Percentiles rank a stretch among this genome's conserved stretches.
Conservation (phyloP, 257 asterid species). For the Scutellaria baicalensis region DNA sequence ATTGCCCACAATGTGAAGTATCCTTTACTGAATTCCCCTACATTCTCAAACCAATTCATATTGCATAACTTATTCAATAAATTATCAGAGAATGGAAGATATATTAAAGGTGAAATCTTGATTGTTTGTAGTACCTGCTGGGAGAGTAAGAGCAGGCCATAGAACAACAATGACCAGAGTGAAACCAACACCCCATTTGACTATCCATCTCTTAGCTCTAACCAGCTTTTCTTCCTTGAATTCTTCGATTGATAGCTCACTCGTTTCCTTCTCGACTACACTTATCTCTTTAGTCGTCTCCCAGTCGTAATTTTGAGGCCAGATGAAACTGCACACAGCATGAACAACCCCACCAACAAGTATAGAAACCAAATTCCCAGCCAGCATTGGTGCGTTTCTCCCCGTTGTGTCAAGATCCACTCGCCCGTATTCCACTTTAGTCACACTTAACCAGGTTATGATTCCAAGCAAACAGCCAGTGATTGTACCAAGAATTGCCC, state of each 20-base stretch:
- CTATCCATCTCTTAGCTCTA: conserved; percentile 64
- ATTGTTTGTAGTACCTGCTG: conserved; percentile 42
- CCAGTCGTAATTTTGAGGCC: conserved; percentile 90
- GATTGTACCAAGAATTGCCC: conserved; percentile 68
- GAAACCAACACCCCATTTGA: conserved; percentile 87
- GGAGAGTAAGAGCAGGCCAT: conserved; percentile 90
- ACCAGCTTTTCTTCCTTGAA: conserved; percentile 59
- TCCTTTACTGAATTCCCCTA: conserved; percentile 74
- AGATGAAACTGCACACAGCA: conserved; percentile 50
- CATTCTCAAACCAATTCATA: conserved; percentile 6
- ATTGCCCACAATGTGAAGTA: conserved; percentile 94
- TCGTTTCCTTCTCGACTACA: conserved; percentile 71
- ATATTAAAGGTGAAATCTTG: too few species aligned
- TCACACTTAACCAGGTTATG: conserved; percentile 70
- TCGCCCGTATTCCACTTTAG: conserved; percentile 68
- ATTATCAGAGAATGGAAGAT: background rate
- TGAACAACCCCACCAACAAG: conserved; percentile 79
- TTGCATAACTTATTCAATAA: background rate
- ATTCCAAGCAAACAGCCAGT: conserved; percentile 75
- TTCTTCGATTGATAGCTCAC: conserved; percentile 52
- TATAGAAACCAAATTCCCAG: conserved; percentile 84
- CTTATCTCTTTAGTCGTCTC: conserved; percentile 67
- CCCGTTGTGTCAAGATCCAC: conserved; percentile 87
- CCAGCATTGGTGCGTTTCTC: conserved; percentile 85
- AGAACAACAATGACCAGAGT: conserved; percentile 55